phyloP scores from a whole-genome alignment of 768 basidiomycete genomes.

The Lepiota venenata region DNA sequence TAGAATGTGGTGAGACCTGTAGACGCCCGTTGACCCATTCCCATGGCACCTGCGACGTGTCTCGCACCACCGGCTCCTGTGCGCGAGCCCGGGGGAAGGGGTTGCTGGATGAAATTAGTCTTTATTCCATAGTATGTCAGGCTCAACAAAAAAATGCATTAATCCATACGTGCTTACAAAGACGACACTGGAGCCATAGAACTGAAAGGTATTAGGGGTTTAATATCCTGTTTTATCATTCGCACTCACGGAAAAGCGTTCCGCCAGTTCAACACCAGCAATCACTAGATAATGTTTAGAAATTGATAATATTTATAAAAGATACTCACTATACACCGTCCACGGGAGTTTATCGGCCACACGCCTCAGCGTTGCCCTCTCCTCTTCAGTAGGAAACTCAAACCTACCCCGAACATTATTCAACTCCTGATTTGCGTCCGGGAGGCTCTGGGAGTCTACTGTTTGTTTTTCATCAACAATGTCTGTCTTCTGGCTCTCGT shows the following conservation, averaged over 20 bases:
- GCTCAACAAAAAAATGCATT: neutral
- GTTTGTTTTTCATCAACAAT: conserved; percentile 15
- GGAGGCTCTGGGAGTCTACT: neutral
- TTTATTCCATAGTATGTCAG: conserved; percentile 16
- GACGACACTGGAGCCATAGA: conserved; percentile 47
- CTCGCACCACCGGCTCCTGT: conserved; percentile 56
- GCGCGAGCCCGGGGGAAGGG: conserved; percentile 58
- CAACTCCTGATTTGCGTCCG: conserved; percentile 16
- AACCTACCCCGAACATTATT: conserved; percentile 47
- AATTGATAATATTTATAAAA: neutral
- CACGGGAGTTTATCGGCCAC: conserved; percentile 59
- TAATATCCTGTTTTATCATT: neutral
- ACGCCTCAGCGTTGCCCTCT: conserved; percentile 52
- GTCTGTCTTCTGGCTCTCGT: conserved; percentile 17
- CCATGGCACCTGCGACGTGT: conserved; percentile 68
- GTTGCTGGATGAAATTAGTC: conserved; percentile 77
- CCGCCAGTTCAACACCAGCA: conserved; percentile 64
- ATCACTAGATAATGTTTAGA: conserved; percentile 41
- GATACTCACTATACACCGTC: conserved; percentile 46
- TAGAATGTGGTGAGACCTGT: conserved; percentile 73
- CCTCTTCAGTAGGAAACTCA: conserved; percentile 63
- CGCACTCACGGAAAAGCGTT: conserved; percentile 62
- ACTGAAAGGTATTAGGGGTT: conserved; percentile 21
- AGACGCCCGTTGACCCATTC: conserved; percentile 63
- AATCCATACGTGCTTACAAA: conserved; percentile 30